Evolutionary conservation across 2,329 filamentous ascomycete species (phyloP).

Genomic region (Elsinoe necatrix): DNA sequence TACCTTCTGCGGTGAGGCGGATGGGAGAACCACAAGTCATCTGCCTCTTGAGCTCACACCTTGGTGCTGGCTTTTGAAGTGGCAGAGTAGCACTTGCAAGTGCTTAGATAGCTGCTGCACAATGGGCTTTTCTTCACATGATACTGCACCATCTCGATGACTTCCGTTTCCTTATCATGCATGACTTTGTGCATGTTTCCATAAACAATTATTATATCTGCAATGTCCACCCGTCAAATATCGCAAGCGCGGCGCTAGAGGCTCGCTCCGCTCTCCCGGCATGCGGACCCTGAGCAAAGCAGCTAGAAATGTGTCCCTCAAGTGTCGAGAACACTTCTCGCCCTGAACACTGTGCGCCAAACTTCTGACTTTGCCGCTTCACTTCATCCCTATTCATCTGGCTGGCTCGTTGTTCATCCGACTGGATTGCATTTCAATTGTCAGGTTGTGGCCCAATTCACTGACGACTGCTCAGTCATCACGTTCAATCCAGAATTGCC

Average conservation of each 20-base stretch:
- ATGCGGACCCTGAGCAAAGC: slow-evolving; percentile 5
- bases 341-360: not conserved
- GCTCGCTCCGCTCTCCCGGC: slow-evolving; percentile 7
- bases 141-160: not conserved
- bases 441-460: not conserved
- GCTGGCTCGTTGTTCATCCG: slow-evolving; percentile 1
- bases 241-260: slow-evolving; percentile 1
- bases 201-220: not conserved
- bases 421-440: not conserved
- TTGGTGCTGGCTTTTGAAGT: not conserved
- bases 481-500: slow-evolving; percentile 14
- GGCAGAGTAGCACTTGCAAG: not conserved
- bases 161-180: too few species aligned
- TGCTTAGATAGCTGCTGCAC: not conserved
- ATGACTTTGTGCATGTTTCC: not conserved
- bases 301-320: slow-evolving; percentile 12
- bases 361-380: not conserved
- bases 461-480: not conserved
- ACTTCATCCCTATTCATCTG: slow-evolving; percentile 9
- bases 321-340: slow-evolving; percentile 5
- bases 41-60: not conserved
- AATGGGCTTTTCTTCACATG: not conserved
- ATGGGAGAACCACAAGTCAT: not conserved
- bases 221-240: not conserved
- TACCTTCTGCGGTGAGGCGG: not conserved